Percentiles rank a stretch among this genome's conserved stretches.
Conservation (phyloP, 2,329 filamentous ascomycete genomes). For the Aspergillus ustus region DNA sequence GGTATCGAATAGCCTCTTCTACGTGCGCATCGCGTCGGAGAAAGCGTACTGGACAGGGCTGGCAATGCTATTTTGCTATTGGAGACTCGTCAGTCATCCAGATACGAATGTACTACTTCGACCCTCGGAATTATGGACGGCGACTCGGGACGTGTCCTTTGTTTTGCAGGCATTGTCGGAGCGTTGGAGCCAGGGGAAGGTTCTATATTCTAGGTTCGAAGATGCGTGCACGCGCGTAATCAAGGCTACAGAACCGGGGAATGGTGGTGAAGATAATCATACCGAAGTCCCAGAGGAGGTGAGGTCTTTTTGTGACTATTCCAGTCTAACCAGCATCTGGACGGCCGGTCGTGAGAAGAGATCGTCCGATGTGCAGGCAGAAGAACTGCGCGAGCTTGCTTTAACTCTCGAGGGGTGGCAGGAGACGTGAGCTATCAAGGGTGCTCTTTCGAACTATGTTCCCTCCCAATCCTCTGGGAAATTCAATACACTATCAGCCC, state of each 20-base stretch:
- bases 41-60: neutral
- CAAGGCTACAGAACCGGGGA: neutral
- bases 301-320: neutral
- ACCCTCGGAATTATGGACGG: neutral
- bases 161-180: neutral
- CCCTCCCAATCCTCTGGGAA: neutral
- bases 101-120: neutral
- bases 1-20: neutral
- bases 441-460: neutral
- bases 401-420: neutral
- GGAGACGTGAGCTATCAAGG: neutral
- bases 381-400: neutral
- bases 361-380: neutral
- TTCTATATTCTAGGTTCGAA: neutral
- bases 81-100: neutral
- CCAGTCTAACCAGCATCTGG: neutral
- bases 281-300: neutral
- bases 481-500: neutral
- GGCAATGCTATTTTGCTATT: neutral
- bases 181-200: neutral
- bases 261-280: neutral
- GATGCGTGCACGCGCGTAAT: neutral
- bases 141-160: neutral
- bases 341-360: neutral
- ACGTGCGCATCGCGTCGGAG: neutral